Conservation (phyloP, 2,329 filamentous ascomycete species). For the Tolypocladium tundrense region DNA sequence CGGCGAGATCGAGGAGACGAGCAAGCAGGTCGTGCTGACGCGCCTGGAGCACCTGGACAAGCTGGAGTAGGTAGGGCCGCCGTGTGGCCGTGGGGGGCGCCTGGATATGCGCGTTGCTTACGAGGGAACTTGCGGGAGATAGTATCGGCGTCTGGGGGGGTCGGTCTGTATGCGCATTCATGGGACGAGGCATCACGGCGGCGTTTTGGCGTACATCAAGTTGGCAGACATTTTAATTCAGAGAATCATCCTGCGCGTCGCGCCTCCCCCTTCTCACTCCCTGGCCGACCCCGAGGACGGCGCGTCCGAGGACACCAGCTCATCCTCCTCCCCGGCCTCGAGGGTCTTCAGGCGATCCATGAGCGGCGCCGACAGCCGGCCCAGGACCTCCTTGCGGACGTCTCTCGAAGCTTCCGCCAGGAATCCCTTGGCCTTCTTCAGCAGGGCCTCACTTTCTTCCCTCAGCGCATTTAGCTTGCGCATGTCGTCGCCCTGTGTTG, state of each 20-base stretch:
- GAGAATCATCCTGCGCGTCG: too few species aligned
- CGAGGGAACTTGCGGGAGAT: background rate
- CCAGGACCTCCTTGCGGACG: too few species aligned
- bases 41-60: constrained; percentile 93
- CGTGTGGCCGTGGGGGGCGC: background rate
- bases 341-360: too few species aligned
- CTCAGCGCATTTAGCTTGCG: too few species aligned
- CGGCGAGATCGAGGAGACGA: constrained; percentile 97
- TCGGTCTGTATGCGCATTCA: background rate
- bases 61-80: constrained; percentile 47
- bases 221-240: background rate
- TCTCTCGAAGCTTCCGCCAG: background rate
- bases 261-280: too few species aligned
- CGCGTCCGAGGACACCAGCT: too few species aligned
- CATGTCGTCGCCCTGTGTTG: background rate
- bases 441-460: too few species aligned
- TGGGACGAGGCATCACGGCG: background rate
- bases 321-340: too few species aligned
- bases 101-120: background rate
- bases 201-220: background rate
- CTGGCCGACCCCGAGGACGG: too few species aligned
- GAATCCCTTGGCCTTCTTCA: constrained; percentile 1
- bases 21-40: constrained; percentile 94
- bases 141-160: background rate
- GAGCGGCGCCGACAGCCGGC: too few species aligned